A percentile compares a stretch with the other conserved stretches of the same genome.
Evolutionary conservation across 148 eudicot species (phyloP).

Genomic region (Nepenthes mirabilis): DNA sequence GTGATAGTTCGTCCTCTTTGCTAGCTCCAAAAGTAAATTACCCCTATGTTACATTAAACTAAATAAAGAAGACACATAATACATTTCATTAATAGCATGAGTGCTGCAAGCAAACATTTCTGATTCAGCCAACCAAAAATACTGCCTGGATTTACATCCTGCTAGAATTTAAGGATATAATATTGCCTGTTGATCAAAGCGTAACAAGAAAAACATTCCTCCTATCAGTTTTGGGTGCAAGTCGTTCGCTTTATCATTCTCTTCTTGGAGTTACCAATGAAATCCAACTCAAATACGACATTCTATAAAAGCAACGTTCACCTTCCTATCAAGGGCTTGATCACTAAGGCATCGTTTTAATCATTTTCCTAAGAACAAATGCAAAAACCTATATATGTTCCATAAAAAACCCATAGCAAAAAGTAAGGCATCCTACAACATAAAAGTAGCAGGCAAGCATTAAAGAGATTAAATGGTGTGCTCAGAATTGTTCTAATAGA

Average conservation of each 20-base stretch:
- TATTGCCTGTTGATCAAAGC: constrained; percentile 82
- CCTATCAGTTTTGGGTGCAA: constrained; percentile 88
- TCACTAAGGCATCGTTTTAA: background rate
- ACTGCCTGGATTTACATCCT: background rate
- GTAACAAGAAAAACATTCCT: constrained; percentile 97
- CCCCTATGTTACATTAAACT: too few relatives aligned
- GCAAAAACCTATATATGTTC: constrained; percentile 82
- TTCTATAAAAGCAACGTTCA: background rate
- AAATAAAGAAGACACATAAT: too few relatives aligned
- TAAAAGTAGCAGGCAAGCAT: background rate
- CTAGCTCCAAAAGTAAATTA: too few relatives aligned
- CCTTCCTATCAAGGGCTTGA: background rate
- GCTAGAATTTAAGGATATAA: constrained; percentile 25
- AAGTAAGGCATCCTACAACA: constrained; percentile 70
- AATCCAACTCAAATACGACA: background rate
- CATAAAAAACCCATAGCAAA: constrained; percentile 97
- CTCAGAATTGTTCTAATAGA: background rate
- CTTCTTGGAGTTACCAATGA: constrained; percentile 35
- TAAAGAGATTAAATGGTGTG: background rate
- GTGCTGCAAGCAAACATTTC: constrained; percentile 40
- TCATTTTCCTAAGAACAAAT: constrained; percentile 58
- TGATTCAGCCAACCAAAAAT: background rate
- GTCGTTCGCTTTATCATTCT: constrained; percentile 89
- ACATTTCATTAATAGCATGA: constrained; percentile 43
- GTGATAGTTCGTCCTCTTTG: too few relatives aligned